phyloP scores from a whole-genome alignment of 495 filamentous ascomycete species.

The Trichocladium uniseriatum region DNA sequence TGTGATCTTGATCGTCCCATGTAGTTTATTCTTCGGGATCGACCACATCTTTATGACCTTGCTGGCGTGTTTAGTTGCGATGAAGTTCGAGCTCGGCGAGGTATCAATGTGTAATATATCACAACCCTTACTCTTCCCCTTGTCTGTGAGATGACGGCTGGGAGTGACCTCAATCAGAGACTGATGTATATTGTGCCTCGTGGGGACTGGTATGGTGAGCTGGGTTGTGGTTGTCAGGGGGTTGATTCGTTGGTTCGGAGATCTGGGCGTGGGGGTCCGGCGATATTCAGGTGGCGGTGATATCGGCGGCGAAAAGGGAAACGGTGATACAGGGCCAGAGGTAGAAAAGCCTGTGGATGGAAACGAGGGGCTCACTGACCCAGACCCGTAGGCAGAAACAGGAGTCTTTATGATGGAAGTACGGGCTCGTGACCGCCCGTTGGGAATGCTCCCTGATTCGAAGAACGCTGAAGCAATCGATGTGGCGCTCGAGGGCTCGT shows the following conservation, averaged over 20 bases:
- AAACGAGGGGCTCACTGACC: not conserved
- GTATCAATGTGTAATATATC: conserved; percentile 22
- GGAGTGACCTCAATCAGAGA: conserved; percentile 8
- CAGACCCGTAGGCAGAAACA: not conserved
- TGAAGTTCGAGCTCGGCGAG: conserved; percentile 8
- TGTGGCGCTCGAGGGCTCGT: not conserved
- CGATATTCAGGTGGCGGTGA: conserved; percentile 3
- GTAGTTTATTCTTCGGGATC: conserved; percentile 14
- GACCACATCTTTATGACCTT: conserved; percentile 25
- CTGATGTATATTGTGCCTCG: not conserved
- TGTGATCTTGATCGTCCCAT: conserved; percentile 21
- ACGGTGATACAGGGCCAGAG: not conserved
- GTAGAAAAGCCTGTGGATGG: not conserved
- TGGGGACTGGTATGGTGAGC: not conserved
- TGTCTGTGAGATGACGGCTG: conserved; percentile 16
- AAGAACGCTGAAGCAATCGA: not conserved
- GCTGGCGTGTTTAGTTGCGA: conserved; percentile 20
- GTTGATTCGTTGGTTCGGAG: not conserved
- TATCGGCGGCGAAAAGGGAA: not conserved
- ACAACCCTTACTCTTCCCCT: conserved; percentile 11
- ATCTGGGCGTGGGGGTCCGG: not conserved
- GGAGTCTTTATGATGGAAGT: not conserved
- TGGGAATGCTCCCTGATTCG: not conserved
- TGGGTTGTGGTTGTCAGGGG: not conserved
- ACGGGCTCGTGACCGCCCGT: not conserved